phyloP scores from a whole-genome alignment of 257 asterid genomes.

The Euphrasia confusa region DNA sequence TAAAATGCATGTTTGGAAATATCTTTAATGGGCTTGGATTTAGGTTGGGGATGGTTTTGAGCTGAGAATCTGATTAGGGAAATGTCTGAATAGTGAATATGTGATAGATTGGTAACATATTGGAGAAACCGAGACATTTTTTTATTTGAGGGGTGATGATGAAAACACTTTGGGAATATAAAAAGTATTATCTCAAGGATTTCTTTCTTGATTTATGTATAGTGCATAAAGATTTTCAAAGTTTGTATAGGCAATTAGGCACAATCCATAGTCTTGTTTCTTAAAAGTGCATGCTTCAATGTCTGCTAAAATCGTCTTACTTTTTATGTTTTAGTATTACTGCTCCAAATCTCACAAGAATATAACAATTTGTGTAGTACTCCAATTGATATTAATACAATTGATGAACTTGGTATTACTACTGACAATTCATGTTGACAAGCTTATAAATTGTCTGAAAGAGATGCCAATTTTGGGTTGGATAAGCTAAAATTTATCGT shows the following conservation, averaged over 20 bases:
- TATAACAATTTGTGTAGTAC: not conserved
- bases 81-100: not conserved
- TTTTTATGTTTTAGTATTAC: not conserved
- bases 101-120: too few species aligned
- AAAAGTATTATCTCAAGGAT: not conserved
- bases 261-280: not conserved
- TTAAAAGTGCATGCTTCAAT: not conserved
- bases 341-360: not conserved
- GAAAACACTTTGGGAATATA: too few species aligned
- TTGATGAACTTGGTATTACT: not conserved
- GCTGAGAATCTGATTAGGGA: slow-evolving; percentile 1
- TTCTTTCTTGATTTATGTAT: not conserved
- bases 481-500: not conserved
- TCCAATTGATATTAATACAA: too few species aligned
- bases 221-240: too few species aligned
- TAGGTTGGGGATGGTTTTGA: not conserved
- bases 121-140: too few species aligned
- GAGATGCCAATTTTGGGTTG: not conserved
- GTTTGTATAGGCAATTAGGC: too few species aligned
- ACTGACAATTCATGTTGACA: not conserved
- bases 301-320: not conserved
- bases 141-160: too few species aligned
- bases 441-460: not conserved
- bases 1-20: not conserved
- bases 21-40: slow-evolving; percentile 5